These are phyloP conservation scores for Ampelocalamus luodianensis DNA, from an alignment of 176 grass and related monocot genomes.

Conservation along the genomic window DNA sequence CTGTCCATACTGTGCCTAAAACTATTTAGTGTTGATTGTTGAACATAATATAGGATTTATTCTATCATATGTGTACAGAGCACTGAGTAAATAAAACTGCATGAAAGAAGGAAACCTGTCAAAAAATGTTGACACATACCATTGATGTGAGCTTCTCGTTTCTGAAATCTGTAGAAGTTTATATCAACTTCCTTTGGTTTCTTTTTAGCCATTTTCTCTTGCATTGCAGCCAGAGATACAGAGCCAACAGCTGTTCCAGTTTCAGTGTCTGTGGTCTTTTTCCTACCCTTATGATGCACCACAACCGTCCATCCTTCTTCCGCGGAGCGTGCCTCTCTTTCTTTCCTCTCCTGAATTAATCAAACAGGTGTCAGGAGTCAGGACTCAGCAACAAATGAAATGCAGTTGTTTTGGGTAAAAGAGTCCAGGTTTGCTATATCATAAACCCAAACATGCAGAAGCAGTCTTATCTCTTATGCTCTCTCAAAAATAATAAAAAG, in stretches of 20 bases:
- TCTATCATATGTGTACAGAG: neutral
- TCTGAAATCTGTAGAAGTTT: slow-evolving; percentile 91
- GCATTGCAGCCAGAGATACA: slow-evolving; percentile 79
- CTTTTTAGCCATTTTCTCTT: slow-evolving; percentile 86
- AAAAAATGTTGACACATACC: slow-evolving; percentile 48
- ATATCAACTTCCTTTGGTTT: slow-evolving; percentile 74
- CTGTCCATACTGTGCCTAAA: neutral
- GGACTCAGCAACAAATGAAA: neutral
- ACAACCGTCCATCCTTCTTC: slow-evolving; percentile 98
- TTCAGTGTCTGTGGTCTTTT: slow-evolving; percentile 90
- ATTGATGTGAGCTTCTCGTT: slow-evolving; percentile 73
- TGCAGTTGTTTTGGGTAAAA: neutral
- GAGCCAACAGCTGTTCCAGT: slow-evolving; percentile 85
- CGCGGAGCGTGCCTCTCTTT: slow-evolving; percentile 66
- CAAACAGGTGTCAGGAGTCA: slow-evolving; percentile 28
- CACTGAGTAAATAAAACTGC: slow-evolving; percentile 9
- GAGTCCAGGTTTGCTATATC: neutral
- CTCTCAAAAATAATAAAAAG: slow-evolving; percentile 18
- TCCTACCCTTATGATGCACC: slow-evolving; percentile 90
- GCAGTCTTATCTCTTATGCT: neutral
- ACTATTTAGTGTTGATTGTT: neutral
- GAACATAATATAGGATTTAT: slow-evolving; percentile 10
- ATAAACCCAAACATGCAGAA: neutral
- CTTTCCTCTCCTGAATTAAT: slow-evolving; percentile 84
- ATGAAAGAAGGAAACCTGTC: neutral